Evolutionary conservation across 2,329 filamentous ascomycete genomes (phyloP).

Genomic region (Trichoderma cornu-damae): DNA sequence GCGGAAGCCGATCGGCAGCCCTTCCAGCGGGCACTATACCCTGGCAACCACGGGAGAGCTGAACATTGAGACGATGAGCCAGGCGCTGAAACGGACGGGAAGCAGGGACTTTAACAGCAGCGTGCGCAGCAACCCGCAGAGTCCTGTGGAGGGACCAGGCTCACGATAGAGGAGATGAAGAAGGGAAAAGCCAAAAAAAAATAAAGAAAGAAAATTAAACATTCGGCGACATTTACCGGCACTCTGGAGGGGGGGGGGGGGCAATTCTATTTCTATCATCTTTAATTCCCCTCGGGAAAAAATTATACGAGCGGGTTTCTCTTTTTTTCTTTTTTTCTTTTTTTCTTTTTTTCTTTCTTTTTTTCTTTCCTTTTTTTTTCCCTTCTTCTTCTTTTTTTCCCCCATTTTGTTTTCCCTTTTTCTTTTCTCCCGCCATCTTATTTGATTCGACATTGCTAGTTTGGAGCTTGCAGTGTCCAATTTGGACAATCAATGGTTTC

Average conservation of each 20-base stretch:
- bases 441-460: conserved; percentile 18
- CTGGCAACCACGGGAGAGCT: conserved; percentile 55
- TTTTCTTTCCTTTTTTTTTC: conserved; percentile 1
- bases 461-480: conserved; percentile 21
- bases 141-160: conserved; percentile 46
- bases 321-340: conserved; percentile 8
- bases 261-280: background rate
- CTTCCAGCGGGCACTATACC: conserved; percentile 50
- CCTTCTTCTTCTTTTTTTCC: no score
- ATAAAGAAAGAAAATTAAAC: no score
- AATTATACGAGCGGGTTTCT: background rate
- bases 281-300: conserved; percentile 8
- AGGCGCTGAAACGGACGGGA: conserved; percentile 77
- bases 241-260: no score
- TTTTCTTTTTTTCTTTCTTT: conserved; percentile 6
- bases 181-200: background rate
- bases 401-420: no score
- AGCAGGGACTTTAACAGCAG: conserved; percentile 66
- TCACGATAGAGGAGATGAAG: conserved; percentile 25
- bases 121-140: conserved; percentile 52
- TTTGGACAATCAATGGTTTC: conserved; percentile 26
- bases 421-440: conserved; percentile 8
- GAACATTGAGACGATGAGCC: conserved; percentile 89
- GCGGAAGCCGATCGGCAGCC: conserved; percentile 58
- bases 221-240: no score